Base-by-base conservation (phyloP, 306 rosid species). In the Cucurbita maxima region DNA sequence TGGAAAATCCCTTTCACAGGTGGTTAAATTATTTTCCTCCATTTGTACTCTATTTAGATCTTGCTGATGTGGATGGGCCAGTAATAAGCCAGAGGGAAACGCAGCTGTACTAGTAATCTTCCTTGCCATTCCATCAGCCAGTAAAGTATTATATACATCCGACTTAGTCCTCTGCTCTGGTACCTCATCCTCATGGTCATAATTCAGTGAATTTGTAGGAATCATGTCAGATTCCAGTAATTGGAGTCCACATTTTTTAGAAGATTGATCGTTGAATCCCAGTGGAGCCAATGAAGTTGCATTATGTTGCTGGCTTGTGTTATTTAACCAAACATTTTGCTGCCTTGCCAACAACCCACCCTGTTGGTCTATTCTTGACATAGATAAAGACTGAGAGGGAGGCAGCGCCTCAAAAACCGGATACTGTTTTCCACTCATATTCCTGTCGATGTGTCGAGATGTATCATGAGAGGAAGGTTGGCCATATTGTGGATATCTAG, bases 341-440 rank as follows among this genome's bases (percentile, higher is more conserved):
- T 71, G 78, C 58, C 74, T 74, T 12, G 44, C 73, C 6, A 78
- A 66, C 58, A 78, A 63, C 47, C 81, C 83, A 73, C 75, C 86
- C 63, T 58, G 83, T 30, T 81, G 84, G 40, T 62, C 59, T 62
- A 76, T 66, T 68, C 75, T 81, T 38, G 81, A 54, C 69, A 73
- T 20, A 68, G 55, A 58, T 50, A 71, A 51, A 76, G 83, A 55
- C 54, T 80, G 82, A 51, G 76, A 78, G 55, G 60, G 63, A 8
- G 80, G 81, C 54, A 18, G 45, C 71, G 86, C 77, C 82, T 82
- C 88, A 37, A 80, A 78, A 78, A 75, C 79, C 22, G 77, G 83
- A 69, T 75, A 80, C 72, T 82, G 81, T 75, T 82, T 76, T 66
- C 76, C 74, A 40, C 73, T 57, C 64, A 70, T 15, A 60, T 78